These are phyloP conservation scores for Henningerozyma blattae DNA, from an alignment of 805 yeast species.

Conservation along the genomic window DNA sequence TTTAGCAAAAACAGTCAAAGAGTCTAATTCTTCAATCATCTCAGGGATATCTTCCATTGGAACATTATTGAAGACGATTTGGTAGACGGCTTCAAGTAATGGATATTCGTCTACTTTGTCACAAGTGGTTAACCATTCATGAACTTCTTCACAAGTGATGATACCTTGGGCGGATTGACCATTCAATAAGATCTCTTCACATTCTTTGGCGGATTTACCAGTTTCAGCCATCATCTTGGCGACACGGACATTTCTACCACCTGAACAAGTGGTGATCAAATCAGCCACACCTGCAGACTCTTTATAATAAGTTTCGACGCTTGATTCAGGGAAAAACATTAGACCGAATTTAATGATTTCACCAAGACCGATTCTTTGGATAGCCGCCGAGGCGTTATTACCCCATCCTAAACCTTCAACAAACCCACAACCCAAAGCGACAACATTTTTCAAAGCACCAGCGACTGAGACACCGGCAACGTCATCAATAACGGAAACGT, in stretches of 20 bases:
- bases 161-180: constrained; percentile 98
- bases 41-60: constrained; percentile 67
- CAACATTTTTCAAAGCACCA: constrained; percentile 94
- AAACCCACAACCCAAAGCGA: constrained; percentile 93
- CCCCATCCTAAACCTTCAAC: constrained; percentile 99
- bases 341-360: constrained; percentile 84
- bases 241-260: constrained; percentile 93
- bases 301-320: constrained; percentile 72
- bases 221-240: constrained; percentile 77
- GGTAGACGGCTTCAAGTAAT: constrained; percentile 52
- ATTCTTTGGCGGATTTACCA: constrained; percentile 63
- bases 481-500: constrained; percentile 83
- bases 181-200: constrained; percentile 76
- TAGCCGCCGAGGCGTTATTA: constrained; percentile 94
- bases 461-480: constrained; percentile 94
- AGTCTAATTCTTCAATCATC: constrained; percentile 40
- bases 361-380: constrained; percentile 88
- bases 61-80: constrained; percentile 64
- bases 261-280: constrained; percentile 92
- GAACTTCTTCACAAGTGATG: constrained; percentile 81
- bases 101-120: constrained; percentile 61
- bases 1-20: constrained; percentile 1
- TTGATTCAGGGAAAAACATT: constrained; percentile 64
- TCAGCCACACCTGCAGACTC: constrained; percentile 98
- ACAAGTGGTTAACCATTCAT: constrained; percentile 52